phyloP scores from a whole-genome alignment of 306 rosid genomes.

The Heteromeles arbutifolia region DNA sequence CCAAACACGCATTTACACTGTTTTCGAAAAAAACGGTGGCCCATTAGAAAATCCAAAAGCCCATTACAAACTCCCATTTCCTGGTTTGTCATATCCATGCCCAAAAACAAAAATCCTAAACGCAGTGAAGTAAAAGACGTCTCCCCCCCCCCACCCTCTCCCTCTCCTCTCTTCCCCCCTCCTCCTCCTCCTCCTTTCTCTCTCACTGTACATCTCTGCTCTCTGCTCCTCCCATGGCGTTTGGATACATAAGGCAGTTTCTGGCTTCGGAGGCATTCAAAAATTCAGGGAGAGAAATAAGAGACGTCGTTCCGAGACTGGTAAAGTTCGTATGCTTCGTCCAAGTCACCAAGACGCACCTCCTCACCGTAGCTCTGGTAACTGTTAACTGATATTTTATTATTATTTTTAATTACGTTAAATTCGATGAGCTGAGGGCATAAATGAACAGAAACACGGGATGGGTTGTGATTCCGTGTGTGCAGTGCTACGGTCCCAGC shows the following conservation, averaged over 20 bases:
- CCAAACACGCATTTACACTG: too few relatives aligned
- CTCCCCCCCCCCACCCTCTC: neutral
- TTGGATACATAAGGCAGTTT: neutral
- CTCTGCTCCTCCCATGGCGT: neutral
- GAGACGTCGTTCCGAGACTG: slow-evolving; percentile 1
- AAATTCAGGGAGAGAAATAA: slow-evolving; percentile 26
- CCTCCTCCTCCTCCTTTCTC: neutral
- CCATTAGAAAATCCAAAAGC: neutral
- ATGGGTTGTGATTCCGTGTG: slow-evolving; percentile 6
- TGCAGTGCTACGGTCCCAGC: slow-evolving; percentile 74
- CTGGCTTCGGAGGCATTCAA: slow-evolving; percentile 1
- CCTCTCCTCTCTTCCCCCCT: neutral
- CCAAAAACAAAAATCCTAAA: neutral
- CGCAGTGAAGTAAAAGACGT: neutral
- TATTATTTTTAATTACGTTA: neutral
- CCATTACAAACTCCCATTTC: neutral
- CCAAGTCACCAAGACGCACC: slow-evolving; percentile 37
- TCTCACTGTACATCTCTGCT: neutral
- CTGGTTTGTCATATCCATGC: neutral
- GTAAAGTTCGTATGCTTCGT: slow-evolving; percentile 37
- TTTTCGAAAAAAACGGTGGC: neutral
- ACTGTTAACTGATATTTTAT: slow-evolving; percentile 3
- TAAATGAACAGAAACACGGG: neutral
- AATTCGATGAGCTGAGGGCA: neutral
- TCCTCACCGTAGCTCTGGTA: slow-evolving; percentile 28